Base-by-base conservation (phyloP, 352 stramenopile genomes). In the Peronospora belbahrii region DNA sequence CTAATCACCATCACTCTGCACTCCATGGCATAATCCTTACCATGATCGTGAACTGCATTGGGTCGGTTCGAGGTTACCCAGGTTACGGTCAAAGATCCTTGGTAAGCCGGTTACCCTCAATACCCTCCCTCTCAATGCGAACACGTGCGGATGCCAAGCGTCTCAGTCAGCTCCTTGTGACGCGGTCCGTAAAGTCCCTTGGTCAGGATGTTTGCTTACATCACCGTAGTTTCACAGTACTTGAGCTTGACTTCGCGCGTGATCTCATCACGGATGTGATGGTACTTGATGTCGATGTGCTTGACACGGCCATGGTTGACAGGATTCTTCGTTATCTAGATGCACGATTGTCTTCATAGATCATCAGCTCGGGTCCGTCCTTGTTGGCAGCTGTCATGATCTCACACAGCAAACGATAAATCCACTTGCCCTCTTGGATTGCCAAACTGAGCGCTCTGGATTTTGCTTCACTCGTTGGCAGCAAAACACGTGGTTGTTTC, bases 211-310 rank as follows among this genome's bases (percentile, higher is more conserved):
- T 31, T 8, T 13, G 9, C 25, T 8, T 13, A 13, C 6, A 31
- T 31, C 25, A 31, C 33, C n/a, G 14, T 14, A 2, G 22, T 25
- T 6, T 25, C 22, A 6, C 22, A 25, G 6, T 25, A 25, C 2
- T 62, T 57, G 4, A 80, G 64, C 0, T 61, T 62, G 0, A 25
- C 22, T 25, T 6, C 22, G 6, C 22, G 22, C 22, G 3, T 25
- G 3, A 25, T 6, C 22, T 25, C 3, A 25, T 25, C 22, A 25
- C 22, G 22, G 22, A 25, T 25, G 22, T 25, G 22, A 25, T 25
- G 22, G 6, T 25, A 25, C 22, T 25, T 25, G 22, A 25, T 25
- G 22, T 25, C 22, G 6, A 25, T 25, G 22, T 25, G 22, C 22
- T 25, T 25, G 6, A 6, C 22, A 6, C 22, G 22, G 22, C 22